Base-by-base conservation (phyloP, 2,329 filamentous ascomycete species). In the Ampelomyces quisqualis region DNA sequence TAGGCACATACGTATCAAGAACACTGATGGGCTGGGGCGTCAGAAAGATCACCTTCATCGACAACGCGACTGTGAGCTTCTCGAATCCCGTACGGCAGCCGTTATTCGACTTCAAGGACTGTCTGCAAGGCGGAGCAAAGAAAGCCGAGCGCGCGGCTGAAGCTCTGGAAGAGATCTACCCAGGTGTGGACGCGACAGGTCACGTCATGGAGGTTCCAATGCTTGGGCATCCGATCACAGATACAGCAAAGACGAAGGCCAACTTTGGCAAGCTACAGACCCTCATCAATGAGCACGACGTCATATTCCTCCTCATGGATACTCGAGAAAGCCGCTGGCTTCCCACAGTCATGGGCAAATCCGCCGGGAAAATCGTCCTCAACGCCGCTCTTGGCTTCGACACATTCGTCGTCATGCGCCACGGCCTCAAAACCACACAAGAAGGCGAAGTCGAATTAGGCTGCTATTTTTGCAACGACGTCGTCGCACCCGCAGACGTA, bases 391-490 rank as follows among this genome's bases (percentile, higher is more conserved):
- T 98, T 3, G 93, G 93, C 0, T 98, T 98, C 61, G 93, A 98
- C 69, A 93, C 90, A 0, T 98, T 88, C 58, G 90, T 98, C 2
- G 90, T 95, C 23, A 97, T 98, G 93, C 82, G 93, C 41, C 93
- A 98, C 67, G 93, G 93, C 1, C 76, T 88, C 5, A 79, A 81
- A 53, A 34, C 58, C 5, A 57, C 55, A 0, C 46, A 51, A n/a
- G 51, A 79, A 8, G 76, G 50, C n/a, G 75, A 81, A 38, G 74
- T 81, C 36, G 82, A 88, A 18, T 76, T 97, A 18, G 93, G 93
- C 7, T 98, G 93, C 70, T 98, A 98, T 67, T 98, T 97, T 70
- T 98, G 93, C 72, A 97, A 95, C 60, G 93, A 98, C 65, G 91
- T 98, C 18, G 91, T 97, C 34, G 88, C 91, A 5, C 93, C 93